Percentiles rank a stretch among this genome's conserved stretches.
These are phyloP conservation scores for Globisporangium spinosum DNA, from an alignment of 352 stramenopile genomes.

Conservation along the genomic window DNA sequence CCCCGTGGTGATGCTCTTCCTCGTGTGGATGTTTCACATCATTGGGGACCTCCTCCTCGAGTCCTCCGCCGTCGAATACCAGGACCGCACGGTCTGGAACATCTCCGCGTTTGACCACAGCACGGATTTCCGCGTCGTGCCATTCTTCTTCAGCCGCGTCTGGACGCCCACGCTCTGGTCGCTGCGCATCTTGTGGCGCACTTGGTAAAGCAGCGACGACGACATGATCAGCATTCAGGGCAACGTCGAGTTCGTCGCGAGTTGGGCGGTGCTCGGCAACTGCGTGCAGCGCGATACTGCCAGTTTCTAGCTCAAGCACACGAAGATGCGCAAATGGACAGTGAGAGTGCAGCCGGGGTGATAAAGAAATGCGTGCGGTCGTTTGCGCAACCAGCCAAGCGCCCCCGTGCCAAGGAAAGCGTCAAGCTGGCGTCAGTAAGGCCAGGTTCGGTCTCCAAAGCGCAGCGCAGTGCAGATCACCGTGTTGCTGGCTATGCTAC, in stretches of 20 bases:
- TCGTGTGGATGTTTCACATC: not conserved
- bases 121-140: not conserved
- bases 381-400: not conserved
- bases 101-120: not conserved
- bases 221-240: not conserved
- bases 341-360: not conserved
- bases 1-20: not conserved
- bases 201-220: not conserved
- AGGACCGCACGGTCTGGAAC: not conserved
- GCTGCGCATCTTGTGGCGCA: slow-evolving; percentile 4
- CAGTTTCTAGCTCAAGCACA: not conserved
- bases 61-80: not conserved
- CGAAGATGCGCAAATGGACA: not conserved
- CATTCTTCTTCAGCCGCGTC: slow-evolving; percentile 1
- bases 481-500: not conserved
- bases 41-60: not conserved
- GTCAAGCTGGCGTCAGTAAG: not conserved
- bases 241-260: not conserved
- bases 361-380: not conserved
- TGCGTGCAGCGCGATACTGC: not conserved
- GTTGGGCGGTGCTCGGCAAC: not conserved
- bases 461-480: too few species aligned
- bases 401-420: too few species aligned
- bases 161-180: slow-evolving; percentile 14
- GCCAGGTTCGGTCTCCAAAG: not conserved